These are phyloP conservation scores for Platismatia glauca DNA, from an alignment of 495 filamentous ascomycete species.

Conservation along the genomic window DNA sequence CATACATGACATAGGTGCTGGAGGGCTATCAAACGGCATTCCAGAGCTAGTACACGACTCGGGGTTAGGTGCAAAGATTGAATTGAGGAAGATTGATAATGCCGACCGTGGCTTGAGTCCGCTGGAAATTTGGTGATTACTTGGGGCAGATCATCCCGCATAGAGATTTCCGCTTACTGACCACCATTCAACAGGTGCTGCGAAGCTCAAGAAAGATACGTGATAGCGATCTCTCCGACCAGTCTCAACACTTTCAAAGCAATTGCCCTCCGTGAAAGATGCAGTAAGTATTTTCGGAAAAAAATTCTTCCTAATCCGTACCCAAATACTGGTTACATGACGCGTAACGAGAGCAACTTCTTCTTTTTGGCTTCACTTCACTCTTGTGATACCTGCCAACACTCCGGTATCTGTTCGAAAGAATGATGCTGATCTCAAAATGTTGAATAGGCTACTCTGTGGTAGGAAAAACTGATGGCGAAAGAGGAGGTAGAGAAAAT, in stretches of 20 bases:
- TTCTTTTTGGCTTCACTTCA: too few relatives aligned
- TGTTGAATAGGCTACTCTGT: slow-evolving; percentile 63
- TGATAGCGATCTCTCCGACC: slow-evolving; percentile 70
- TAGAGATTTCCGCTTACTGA: neutral
- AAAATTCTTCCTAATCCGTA: neutral
- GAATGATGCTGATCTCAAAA: neutral
- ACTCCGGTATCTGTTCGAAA: neutral
- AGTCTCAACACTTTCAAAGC: slow-evolving; percentile 72
- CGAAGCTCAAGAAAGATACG: slow-evolving; percentile 93
- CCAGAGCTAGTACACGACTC: slow-evolving; percentile 89
- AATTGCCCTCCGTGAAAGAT: slow-evolving; percentile 80
- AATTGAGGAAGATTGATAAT: slow-evolving; percentile 83
- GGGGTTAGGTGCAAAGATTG: slow-evolving; percentile 77
- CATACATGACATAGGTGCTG: slow-evolving; percentile 96
- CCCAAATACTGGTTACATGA: neutral
- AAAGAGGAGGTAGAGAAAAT: slow-evolving; percentile 48
- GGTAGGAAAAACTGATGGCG: slow-evolving; percentile 68
- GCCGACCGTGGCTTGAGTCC: slow-evolving; percentile 55
- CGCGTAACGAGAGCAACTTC: neutral
- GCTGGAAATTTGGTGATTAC: slow-evolving; percentile 60
- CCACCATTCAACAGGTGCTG: slow-evolving; percentile 52
- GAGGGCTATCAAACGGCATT: slow-evolving; percentile 87
- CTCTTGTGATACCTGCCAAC: too few relatives aligned
- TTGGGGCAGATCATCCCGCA: neutral
- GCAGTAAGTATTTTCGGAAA: slow-evolving; percentile 28